A percentile compares a stretch with the other conserved stretches of the same genome.
phyloP scores from a whole-genome alignment of 2,329 filamentous ascomycete genomes.

The Zymoseptoria crescenta region DNA sequence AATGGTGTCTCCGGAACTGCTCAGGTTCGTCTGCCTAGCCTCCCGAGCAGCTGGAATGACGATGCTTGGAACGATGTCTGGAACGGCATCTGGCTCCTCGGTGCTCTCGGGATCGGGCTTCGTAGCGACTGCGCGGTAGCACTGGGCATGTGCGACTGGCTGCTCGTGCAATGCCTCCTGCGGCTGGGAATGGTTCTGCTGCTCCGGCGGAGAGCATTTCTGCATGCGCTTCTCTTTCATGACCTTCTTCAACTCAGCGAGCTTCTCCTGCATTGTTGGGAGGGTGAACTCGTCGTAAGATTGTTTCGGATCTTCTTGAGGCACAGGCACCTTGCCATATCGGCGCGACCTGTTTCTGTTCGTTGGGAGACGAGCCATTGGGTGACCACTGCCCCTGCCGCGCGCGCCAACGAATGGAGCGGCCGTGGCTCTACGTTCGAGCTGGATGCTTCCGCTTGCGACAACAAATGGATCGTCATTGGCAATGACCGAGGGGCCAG shows the following conservation, averaged over 20 bases:
- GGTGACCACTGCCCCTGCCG: not conserved
- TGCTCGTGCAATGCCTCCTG: not conserved
- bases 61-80: not conserved
- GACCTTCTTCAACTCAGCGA: not conserved
- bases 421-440: not conserved
- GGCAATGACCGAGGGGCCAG: not conserved
- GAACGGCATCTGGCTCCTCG: not conserved
- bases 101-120: not conserved
- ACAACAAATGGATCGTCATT: not conserved
- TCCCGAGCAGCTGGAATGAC: not conserved
- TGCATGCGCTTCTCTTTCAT: not conserved
- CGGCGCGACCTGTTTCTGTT: not conserved
- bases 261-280: not conserved
- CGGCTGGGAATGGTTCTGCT: not conserved
- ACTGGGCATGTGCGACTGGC: not conserved
- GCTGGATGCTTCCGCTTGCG: not conserved
- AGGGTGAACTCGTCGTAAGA: not conserved
- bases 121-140: not conserved
- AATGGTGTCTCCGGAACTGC: not conserved
- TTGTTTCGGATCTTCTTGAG: not conserved
- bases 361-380: not conserved
- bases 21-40: not conserved
- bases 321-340: not conserved
- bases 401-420: not conserved
- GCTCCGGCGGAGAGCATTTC: not conserved